phyloP scores from a whole-genome alignment of 2,329 filamentous ascomycete species.

The Chrysosporium queenslandicum region DNA sequence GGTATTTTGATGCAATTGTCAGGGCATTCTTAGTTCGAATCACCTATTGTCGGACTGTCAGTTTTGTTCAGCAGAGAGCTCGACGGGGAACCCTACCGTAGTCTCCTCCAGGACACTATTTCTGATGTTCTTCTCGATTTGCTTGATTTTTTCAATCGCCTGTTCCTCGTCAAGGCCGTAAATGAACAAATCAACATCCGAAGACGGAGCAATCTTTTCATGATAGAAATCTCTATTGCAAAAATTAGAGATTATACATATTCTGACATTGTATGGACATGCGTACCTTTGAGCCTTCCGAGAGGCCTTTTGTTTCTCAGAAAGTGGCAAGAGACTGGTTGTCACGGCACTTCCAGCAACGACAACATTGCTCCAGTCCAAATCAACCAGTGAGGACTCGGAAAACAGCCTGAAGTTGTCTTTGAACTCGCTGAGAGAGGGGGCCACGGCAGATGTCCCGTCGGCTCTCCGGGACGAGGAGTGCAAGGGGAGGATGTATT shows the following conservation, averaged over 20 bases:
- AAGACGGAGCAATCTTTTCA: constrained; percentile 67
- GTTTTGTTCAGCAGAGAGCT: not conserved
- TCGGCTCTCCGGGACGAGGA: constrained; percentile 47
- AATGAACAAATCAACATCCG: constrained; percentile 77
- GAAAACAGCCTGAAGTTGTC: constrained; percentile 74
- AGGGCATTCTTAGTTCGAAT: constrained; percentile 79
- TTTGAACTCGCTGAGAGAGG: constrained; percentile 59
- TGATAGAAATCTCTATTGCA: constrained; percentile 62
- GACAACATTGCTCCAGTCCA: constrained; percentile 75
- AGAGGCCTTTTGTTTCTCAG: constrained; percentile 44
- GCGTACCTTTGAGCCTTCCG: constrained; percentile 14
- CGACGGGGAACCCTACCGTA: constrained; percentile 37
- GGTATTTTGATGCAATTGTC: constrained; percentile 76
- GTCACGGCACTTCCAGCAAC: constrained; percentile 72
- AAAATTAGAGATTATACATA: constrained; percentile 46
- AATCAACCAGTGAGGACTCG: constrained; percentile 62
- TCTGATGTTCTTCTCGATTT: constrained; percentile 65
- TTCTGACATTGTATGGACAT: not conserved
- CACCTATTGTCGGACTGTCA: constrained; percentile 34
- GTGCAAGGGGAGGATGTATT: constrained; percentile 22
- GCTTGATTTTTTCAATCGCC: constrained; percentile 71
- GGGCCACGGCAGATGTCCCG: constrained; percentile 58
- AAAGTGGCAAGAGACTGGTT: constrained; percentile 65
- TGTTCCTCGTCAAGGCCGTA: constrained; percentile 69
- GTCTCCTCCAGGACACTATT: constrained; percentile 74